These are phyloP conservation scores for Leishmania mexicana DNA, from an alignment of 208 protist genomes.

Conservation along the genomic window DNA sequence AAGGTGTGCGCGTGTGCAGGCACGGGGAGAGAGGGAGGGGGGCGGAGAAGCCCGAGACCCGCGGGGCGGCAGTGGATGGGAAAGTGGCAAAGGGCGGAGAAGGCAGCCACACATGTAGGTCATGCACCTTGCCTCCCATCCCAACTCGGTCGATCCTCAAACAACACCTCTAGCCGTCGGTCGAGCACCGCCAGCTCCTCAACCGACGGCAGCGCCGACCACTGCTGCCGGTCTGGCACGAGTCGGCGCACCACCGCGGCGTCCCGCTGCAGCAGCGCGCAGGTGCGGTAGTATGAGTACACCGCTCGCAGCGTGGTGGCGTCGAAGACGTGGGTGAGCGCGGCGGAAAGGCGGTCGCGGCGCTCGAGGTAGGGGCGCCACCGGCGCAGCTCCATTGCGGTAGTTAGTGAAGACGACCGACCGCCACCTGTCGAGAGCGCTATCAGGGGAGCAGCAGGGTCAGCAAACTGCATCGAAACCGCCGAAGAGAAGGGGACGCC, in stretches of 20 bases:
- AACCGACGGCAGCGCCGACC: slow-evolving; percentile 70
- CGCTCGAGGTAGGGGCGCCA: slow-evolving; percentile 39
- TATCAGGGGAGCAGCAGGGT: slow-evolving; percentile 19
- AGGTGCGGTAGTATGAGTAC: slow-evolving; percentile 72
- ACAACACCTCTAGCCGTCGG: slow-evolving; percentile 40
- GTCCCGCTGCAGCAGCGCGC: slow-evolving; percentile 59
- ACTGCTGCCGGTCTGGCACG: slow-evolving; percentile 65
- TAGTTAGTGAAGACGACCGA: neutral
- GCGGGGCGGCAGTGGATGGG: neutral
- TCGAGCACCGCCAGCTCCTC: slow-evolving; percentile 84
- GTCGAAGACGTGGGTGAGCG: slow-evolving; percentile 36
- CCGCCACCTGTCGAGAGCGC: neutral
- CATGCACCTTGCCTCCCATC: neutral
- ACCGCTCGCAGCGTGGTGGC: slow-evolving; percentile 38
- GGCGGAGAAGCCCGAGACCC: neutral
- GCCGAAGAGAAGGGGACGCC: neutral
- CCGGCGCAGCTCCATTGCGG: slow-evolving; percentile 1
- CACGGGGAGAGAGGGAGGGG: neutral
- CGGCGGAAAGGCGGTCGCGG: slow-evolving; percentile 35
- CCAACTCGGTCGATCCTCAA: neutral
- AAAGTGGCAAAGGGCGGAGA: neutral
- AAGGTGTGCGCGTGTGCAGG: neutral
- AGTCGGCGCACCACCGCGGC: slow-evolving; percentile 51
- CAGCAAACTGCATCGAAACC: neutral
- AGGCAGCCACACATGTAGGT: neutral